These are phyloP conservation scores for Trebouxia sp. DNA, from an alignment of 139 green algal species.

Conservation along the genomic window DNA sequence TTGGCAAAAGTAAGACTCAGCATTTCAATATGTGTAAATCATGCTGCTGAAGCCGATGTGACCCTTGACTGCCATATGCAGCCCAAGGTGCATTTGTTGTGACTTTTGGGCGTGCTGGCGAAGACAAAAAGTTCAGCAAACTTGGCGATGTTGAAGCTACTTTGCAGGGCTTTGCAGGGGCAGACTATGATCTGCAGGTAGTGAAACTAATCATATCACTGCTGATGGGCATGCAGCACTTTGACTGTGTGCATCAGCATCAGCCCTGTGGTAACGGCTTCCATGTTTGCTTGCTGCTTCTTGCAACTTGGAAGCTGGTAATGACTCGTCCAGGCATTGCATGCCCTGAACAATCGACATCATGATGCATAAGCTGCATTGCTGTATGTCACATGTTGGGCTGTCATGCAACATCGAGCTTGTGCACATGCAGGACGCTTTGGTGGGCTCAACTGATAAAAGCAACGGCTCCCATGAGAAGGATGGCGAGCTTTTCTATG, in stretches of 20 bases:
- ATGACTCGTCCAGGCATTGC: not conserved
- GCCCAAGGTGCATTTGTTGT: slow-evolving; percentile 74
- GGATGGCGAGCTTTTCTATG: slow-evolving; percentile 73
- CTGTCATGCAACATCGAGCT: too few species aligned
- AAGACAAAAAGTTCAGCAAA: slow-evolving; percentile 82
- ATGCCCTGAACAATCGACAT: not conserved
- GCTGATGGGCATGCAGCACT: not conserved
- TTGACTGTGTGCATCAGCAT: too few species aligned
- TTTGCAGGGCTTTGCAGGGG: slow-evolving; percentile 78
- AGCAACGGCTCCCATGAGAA: slow-evolving; percentile 43
- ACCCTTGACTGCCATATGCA: slow-evolving; percentile 30
- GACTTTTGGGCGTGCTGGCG: slow-evolving; percentile 75
- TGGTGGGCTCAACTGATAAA: slow-evolving; percentile 48
- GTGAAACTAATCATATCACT: not conserved
- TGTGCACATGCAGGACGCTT: slow-evolving; percentile 48
- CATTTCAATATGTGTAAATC: not conserved
- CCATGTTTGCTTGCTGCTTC: too few species aligned
- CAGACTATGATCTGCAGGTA: slow-evolving; percentile 84
- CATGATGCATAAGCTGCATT: not conserved
- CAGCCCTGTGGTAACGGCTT: too few species aligned
- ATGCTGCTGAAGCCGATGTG: not conserved
- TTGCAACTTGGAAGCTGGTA: too few species aligned
- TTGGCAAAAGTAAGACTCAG: slow-evolving; percentile 25
- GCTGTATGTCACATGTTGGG: not conserved
- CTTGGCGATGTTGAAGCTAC: slow-evolving; percentile 80